phyloP scores from a whole-genome alignment of 2,329 filamentous ascomycete species.

The Fusarium goolgardi region DNA sequence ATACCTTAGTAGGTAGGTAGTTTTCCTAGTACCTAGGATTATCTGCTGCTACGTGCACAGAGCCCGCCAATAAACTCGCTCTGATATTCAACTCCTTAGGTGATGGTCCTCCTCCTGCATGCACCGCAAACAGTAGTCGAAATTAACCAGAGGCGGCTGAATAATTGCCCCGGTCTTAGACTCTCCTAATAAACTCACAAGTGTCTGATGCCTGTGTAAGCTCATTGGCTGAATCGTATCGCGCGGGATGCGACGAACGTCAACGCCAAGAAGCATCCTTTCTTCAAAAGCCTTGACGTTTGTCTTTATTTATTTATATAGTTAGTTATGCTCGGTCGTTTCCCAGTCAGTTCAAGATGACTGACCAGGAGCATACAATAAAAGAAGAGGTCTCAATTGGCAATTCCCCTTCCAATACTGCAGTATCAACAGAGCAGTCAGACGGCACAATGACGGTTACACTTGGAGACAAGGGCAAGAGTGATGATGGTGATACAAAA shows the following conservation, averaged over 20 bases:
- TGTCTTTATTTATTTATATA: background rate
- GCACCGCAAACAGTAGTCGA: background rate
- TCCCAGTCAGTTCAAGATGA: conserved; percentile 10
- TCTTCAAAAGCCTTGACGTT: conserved; percentile 2
- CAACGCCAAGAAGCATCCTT: conserved; percentile 24
- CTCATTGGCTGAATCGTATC: conserved; percentile 35
- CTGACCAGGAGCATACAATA: background rate
- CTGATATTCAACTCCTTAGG: background rate
- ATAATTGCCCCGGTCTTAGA: conserved; percentile 9
- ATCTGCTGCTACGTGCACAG: background rate
- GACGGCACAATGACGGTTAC: conserved; percentile 15
- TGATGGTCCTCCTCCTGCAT: background rate
- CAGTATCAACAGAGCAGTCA: conserved; percentile 3
- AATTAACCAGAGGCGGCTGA: conserved; percentile 20
- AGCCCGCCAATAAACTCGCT: background rate
- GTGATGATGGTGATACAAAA: conserved; percentile 3
- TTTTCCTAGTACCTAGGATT: no score
- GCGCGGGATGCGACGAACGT: conserved; percentile 20
- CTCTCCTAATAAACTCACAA: background rate
- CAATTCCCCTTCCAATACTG: conserved; percentile 2
- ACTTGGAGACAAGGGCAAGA: background rate
- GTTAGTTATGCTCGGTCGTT: background rate
- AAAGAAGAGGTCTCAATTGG: conserved; percentile 11
- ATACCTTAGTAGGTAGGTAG: background rate
- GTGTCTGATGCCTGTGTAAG: conserved; percentile 18